phyloP scores from a whole-genome alignment of 108 stramenopile species.

The Skeletonema marinoi region DNA sequence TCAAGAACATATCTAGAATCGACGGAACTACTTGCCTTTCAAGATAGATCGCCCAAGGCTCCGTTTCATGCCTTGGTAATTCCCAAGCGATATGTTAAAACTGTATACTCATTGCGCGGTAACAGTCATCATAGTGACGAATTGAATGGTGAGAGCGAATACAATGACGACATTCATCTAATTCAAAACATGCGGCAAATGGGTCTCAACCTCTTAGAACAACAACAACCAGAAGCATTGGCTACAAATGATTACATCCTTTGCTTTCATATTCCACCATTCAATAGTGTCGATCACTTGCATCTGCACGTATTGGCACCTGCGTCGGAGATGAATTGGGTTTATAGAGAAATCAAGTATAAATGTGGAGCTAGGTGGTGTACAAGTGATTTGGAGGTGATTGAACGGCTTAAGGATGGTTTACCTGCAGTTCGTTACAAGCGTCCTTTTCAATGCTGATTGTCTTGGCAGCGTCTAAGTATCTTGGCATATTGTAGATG shows the following conservation, averaged over 20 bases:
- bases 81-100: slow-evolving; percentile 57
- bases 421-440: slow-evolving; percentile 37
- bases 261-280: slow-evolving; percentile 78
- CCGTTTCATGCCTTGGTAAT: slow-evolving; percentile 70
- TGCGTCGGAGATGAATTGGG: slow-evolving; percentile 49
- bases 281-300: slow-evolving; percentile 71
- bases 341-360: slow-evolving; percentile 56
- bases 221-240: slow-evolving; percentile 47
- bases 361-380: slow-evolving; percentile 57
- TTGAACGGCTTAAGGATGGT: slow-evolving; percentile 39
- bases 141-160: neutral
- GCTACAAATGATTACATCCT: slow-evolving; percentile 55
- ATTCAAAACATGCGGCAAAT: slow-evolving; percentile 59
- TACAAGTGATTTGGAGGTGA: slow-evolving; percentile 36
- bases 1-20: slow-evolving; percentile 43
- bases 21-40: slow-evolving; percentile 56
- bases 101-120: slow-evolving; percentile 32
- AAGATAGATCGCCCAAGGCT: slow-evolving; percentile 57
- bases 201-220: slow-evolving; percentile 47
- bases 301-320: slow-evolving; percentile 84
- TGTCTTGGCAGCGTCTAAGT: no score
- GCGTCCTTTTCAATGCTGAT: neutral
- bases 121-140: neutral
- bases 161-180: slow-evolving; percentile 35
- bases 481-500: neutral